A percentile compares a stretch with the other conserved stretches of the same genome.
phyloP scores from a whole-genome alignment of 345 rosid genomes.

The Melaleuca quinquenervia region DNA sequence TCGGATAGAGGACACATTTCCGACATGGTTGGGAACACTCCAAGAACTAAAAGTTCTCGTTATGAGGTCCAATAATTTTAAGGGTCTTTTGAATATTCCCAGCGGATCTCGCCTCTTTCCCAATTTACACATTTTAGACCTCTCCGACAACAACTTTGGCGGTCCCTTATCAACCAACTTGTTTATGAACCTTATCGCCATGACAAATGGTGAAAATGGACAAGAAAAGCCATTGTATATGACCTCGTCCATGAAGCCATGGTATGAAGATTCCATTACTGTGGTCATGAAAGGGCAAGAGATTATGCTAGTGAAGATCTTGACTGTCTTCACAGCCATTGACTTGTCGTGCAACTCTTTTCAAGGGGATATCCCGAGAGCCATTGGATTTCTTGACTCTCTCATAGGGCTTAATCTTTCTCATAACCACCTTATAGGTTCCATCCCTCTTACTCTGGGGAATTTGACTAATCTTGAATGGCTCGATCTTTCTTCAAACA shows the following conservation, averaged over 20 bases:
- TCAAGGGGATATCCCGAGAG: not conserved
- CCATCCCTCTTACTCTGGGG: not conserved
- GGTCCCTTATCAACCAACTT: constrained; percentile 6
- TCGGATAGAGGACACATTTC: constrained; percentile 8
- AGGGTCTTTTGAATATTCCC: not conserved
- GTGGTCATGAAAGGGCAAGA: constrained; percentile 2
- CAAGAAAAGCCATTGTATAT: not conserved
- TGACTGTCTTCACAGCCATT: not conserved
- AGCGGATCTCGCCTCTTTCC: not conserved
- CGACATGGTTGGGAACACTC: constrained; percentile 14
- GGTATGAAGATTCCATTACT: not conserved
- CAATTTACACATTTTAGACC: constrained; percentile 6
- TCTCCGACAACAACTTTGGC: constrained; percentile 12
- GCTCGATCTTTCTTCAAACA: constrained; percentile 8
- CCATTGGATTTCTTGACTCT: not conserved
- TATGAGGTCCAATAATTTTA: constrained; percentile 10
- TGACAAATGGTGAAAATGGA: not conserved
- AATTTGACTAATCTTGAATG: constrained; percentile 1
- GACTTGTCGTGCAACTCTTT: constrained; percentile 3
- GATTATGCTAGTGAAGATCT: not conserved
- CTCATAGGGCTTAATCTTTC: constrained; percentile 2
- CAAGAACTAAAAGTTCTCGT: constrained; percentile 9
- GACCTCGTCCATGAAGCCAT: not conserved
- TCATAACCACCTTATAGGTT: not conserved
- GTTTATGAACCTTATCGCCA: not conserved